Evolutionary conservation across 768 basidiomycete species (phyloP), one percentile per base, ranked within the genome.

Genomic region (Leccinum longicurvipes): DNA sequence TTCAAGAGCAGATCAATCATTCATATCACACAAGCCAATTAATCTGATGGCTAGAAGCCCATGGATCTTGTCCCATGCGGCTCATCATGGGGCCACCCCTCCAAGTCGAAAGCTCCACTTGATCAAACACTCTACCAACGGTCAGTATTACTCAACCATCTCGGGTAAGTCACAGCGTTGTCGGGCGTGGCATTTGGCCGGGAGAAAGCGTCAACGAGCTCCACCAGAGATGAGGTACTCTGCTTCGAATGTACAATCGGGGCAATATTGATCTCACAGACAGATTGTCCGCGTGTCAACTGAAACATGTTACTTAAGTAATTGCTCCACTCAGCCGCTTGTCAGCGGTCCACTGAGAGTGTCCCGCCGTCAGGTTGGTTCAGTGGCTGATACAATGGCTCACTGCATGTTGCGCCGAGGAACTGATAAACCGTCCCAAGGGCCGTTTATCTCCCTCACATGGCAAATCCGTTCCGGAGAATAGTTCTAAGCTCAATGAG

Each of bases 281-380:
- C 51, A 23, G 25, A 24, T 47, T 36, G 28, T 47, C 54, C 60
- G 56, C 48, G 34, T 55, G 60, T 55, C 45, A 34, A 28, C 45
- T 57, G 63, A 65, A 65, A 63, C 61, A 67, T 23, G 41, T 56
- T 14, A 36, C 34, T 36, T 36, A n/a, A 17, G 34, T 45, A 15
- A 21, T 44, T 52, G 28, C 66, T 68, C 66, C 66, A 68, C 67
- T 50, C 29, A 14, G 41, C 51, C 50, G 58, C 53, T 58, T 61
- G 57, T n/a, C n/a, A n/a, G n/a, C n/a, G n/a, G 17, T 11, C 56
- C 17, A 32, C 49, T n/a, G 63, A 53, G 11, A 31, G 19, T n/a
- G 25, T 32, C 9, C 19, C 21, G 27, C 27, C 51, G 3, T 3
- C 28, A n/a, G n/a, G n/a, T n/a, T n/a, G n/a, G n/a, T n/a, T n/a